Evolutionary conservation across 192 early-diverging fungal genomes (phyloP).

Genomic region (Jimgerdemannia flammicorona): DNA sequence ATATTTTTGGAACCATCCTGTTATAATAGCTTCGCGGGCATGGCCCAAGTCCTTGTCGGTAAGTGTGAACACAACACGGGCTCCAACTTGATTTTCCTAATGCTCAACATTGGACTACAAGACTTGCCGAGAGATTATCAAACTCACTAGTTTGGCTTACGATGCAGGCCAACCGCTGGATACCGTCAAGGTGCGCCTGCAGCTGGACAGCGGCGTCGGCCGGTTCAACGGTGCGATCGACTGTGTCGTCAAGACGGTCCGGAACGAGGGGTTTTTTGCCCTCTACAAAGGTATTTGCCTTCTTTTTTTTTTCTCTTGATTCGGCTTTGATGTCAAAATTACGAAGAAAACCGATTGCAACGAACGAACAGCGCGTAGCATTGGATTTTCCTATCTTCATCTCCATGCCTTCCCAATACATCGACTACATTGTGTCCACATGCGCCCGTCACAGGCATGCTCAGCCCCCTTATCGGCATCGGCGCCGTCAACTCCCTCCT

Average conservation of each 20-base stretch:
- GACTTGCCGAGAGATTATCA: constrained; percentile 5
- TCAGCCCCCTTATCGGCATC: constrained; percentile 76
- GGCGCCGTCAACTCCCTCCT: constrained; percentile 84
- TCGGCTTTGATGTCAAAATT: no score
- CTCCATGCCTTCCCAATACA: neutral
- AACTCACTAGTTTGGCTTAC: constrained; percentile 1
- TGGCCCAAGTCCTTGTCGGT: constrained; percentile 54
- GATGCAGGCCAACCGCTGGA: constrained; percentile 76
- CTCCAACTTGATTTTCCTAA: neutral
- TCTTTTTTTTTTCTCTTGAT: neutral
- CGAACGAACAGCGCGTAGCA: neutral
- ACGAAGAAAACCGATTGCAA: neutral
- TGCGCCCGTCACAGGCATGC: constrained; percentile 49
- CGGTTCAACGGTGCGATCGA: constrained; percentile 73
- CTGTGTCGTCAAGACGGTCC: constrained; percentile 78
- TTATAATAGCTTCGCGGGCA: constrained; percentile 54
- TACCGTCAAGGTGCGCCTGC: constrained; percentile 80
- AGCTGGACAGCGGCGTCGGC: constrained; percentile 48
- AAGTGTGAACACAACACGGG: constrained; percentile 3
- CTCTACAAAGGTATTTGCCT: constrained; percentile 68
- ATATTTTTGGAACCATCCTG: no score
- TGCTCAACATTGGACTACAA: neutral
- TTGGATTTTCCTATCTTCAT: neutral
- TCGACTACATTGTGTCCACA: neutral
- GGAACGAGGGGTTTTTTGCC: constrained; percentile 72